A percentile compares a stretch with the other conserved stretches of the same genome.
Conservation (phyloP, 208 protist species). For the Leishmania mexicana region DNA sequence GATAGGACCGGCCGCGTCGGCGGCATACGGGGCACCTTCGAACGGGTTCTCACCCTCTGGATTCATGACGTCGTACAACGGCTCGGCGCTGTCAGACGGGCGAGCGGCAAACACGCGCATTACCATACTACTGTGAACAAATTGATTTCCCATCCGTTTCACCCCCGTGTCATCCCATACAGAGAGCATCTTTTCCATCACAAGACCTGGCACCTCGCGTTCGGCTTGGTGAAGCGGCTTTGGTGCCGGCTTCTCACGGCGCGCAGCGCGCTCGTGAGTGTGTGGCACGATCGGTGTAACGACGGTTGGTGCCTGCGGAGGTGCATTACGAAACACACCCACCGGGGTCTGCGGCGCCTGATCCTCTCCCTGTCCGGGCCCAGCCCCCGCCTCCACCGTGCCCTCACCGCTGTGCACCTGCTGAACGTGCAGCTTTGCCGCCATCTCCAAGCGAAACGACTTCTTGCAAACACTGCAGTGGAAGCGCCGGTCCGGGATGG, state of each 20-base stretch:
- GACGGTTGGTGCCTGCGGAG: conserved; percentile 30
- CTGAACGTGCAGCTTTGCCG: conserved; percentile 84
- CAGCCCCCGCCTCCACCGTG: conserved; percentile 58
- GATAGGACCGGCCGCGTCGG: not conserved
- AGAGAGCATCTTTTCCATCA: conserved; percentile 71
- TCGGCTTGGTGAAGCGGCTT: conserved; percentile 86
- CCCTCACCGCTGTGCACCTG: conserved; percentile 84
- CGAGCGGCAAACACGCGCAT: conserved; percentile 84
- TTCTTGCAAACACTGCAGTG: conserved; percentile 91
- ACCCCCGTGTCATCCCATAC: conserved; percentile 85
- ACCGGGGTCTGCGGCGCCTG: conserved; percentile 12
- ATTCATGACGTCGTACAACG: conserved; percentile 48
- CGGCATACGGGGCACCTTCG: not conserved
- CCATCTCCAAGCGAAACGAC: conserved; percentile 87
- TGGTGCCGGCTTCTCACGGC: conserved; percentile 62
- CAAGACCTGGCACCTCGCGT: conserved; percentile 51
- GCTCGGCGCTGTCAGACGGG: conserved; percentile 41
- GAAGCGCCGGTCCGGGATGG: conserved; percentile 72
- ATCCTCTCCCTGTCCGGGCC: conserved; percentile 41
- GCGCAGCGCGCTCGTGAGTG: conserved; percentile 42
- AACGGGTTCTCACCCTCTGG: conserved; percentile 67
- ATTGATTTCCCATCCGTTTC: conserved; percentile 62
- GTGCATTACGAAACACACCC: conserved; percentile 27
- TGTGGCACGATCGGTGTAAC: conserved; percentile 16
- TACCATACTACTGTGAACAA: conserved; percentile 91